Evolutionary conservation across 1,139 yeast genomes (phyloP).

Genomic region (Candida anutae): DNA sequence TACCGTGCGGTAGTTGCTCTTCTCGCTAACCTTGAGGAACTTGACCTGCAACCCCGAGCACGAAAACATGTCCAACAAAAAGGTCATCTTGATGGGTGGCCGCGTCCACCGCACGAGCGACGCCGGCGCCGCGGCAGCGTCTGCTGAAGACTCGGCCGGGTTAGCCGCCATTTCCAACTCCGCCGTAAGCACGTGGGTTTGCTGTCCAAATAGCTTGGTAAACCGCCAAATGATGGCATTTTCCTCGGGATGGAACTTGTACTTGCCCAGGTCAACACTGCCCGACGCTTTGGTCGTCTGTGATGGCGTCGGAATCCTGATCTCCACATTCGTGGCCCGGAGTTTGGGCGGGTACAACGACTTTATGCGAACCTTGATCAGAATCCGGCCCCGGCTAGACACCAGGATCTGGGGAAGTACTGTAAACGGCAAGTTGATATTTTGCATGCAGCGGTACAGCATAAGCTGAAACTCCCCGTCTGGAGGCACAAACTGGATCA

Average conservation of each 20-base stretch:
- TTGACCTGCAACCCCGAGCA: slow-evolving; percentile 72
- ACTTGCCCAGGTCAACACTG: slow-evolving; percentile 51
- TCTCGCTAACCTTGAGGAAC: slow-evolving; percentile 63
- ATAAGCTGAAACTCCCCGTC: slow-evolving; percentile 89
- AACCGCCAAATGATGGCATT: slow-evolving; percentile 64
- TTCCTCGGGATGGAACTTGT: slow-evolving; percentile 62
- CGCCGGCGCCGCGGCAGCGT: not conserved
- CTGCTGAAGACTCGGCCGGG: slow-evolving; percentile 8
- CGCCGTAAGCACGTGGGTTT: slow-evolving; percentile 50
- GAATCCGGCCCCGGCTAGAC: slow-evolving; percentile 40
- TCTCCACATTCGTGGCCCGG: slow-evolving; percentile 56
- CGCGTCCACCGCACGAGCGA: slow-evolving; percentile 44
- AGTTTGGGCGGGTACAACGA: slow-evolving; percentile 58
- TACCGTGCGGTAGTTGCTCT: slow-evolving; percentile 57
- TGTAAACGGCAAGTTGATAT: slow-evolving; percentile 64
- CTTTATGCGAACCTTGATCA: slow-evolving; percentile 52
- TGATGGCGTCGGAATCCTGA: slow-evolving; percentile 66
- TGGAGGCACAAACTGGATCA: slow-evolving; percentile 76
- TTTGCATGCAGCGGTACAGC: slow-evolving; percentile 54
- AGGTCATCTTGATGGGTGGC: slow-evolving; percentile 72
- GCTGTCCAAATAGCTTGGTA: slow-evolving; percentile 58
- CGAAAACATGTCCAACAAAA: slow-evolving; percentile 68
- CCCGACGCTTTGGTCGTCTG: slow-evolving; percentile 47
- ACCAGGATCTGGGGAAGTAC: slow-evolving; percentile 56
- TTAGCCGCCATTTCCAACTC: slow-evolving; percentile 34